Evolutionary conservation across 2,329 filamentous ascomycete species (phyloP), one percentile per base, ranked within the genome.

Genomic region (Aspergillus udagawae): DNA sequence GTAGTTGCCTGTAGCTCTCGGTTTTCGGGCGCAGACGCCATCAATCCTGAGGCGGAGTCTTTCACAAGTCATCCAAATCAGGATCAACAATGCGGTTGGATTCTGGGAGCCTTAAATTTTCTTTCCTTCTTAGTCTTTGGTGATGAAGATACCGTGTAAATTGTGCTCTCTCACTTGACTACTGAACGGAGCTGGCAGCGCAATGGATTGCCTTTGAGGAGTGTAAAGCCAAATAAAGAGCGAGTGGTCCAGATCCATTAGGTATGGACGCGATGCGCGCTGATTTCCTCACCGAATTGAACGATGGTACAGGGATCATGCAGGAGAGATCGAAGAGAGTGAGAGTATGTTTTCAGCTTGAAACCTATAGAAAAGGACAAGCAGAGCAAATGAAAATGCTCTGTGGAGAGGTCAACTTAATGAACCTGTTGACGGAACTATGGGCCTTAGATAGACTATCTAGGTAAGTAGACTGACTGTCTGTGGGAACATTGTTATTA

Each of bases 241-340:
- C 29, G 41, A 25, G 25, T 6, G 52, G 51, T 50, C 51, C 57
- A 59, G 29, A 53, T 55, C 59, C 51, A 61, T 57, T 49, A 51
- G 53, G 56, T 35, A 52, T 44, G 38, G 45, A 51, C 25, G 21
- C n/a, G 23, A 51, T 32, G 10, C 21, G 21, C 20, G 3, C 44
- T 7, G 44, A 17, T 7, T 47, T 27, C 20, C 29, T 41, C 20
- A 20, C 14, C n/a, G 20, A 17, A 32, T 10, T 29, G 20, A 21
- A 21, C 14, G 23, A 27, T 25, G 47, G 21, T 17, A 38, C 32
- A 38, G 14, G 10, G 32, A 38, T 38, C 14, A 38, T 17, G 32
- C 32, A 38, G 6, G 14, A 38, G 14, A 17, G 5, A 17, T 17
- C 14, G 14, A 38, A 17, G 32, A 6, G 14, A 38, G 32, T 38